Base-by-base conservation (phyloP, 345 rosid species). In the Euphorbia tirucalli region DNA sequence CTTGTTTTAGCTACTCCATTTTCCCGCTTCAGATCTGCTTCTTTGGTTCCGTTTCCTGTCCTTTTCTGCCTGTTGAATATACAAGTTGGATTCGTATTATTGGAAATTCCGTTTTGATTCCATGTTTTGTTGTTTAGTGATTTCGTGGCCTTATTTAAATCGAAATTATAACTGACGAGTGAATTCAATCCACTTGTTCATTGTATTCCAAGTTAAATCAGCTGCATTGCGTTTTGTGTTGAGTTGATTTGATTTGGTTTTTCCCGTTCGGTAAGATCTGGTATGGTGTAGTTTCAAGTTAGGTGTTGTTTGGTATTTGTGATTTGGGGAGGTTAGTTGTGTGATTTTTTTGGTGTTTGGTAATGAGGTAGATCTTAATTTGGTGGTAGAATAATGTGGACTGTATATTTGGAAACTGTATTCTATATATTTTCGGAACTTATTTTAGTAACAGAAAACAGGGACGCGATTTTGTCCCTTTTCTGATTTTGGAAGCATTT, bases 281-380 rank as follows among this genome's bases (percentile, higher is more conserved):
- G 43, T 66, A 30, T 7, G 58, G 16, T 16, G 41, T 49, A 66
- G 70, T 21, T 66, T 27, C 4, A 14, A 66, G 58, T 49, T 66
- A 66, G 70, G 70, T 66, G 70, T 46, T 7, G 28, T 66, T 44
- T 66, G 70, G 70, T 66, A 11, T 58, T 65, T 65, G 5, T 65
- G 55, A 43, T 65, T 21, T 44, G 18, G 27, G 24, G 65, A 1
- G 15, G 8, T 11, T 7, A 4, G 2, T 22, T 11, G 25, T 63
- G 3, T 41, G 44, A 24, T 63, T 6, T n/a, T 56, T 27, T 65
- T 65, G 56, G 56, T 65, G 56, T 49, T 65, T 65, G 69, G 16
- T 65, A 10, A 56, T 16, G 32, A 59, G 21, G 56, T 66, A 66
- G 70, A 66, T 66, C 27, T 48, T 66, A n/a, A 18, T 66, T 66